A percentile compares a stretch with the other conserved stretches of the same genome.
phyloP scores from a whole-genome alignment of 2,329 filamentous ascomycete genomes.

The Diplodia intermedia region DNA sequence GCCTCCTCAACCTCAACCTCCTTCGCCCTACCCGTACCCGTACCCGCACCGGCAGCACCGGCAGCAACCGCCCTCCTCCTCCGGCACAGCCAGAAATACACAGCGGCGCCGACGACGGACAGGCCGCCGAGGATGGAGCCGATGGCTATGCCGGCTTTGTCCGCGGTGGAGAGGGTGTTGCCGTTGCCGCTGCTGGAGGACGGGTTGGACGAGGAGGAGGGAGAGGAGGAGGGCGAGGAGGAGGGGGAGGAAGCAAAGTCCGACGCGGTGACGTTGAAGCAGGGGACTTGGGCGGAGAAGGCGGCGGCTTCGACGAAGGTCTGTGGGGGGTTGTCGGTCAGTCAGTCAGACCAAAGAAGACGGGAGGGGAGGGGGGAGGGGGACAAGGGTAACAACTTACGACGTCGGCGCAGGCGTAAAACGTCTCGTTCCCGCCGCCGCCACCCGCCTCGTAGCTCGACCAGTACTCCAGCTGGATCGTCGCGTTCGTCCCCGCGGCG shows the following conservation, averaged over 20 bases:
- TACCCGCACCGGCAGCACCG: neutral
- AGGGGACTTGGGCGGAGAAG: conserved; percentile 53
- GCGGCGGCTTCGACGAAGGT: conserved; percentile 51
- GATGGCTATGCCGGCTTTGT: conserved; percentile 54
- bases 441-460: conserved; percentile 50
- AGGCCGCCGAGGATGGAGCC: conserved; percentile 42
- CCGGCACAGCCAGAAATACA: conserved; percentile 38
- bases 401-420: conserved; percentile 58
- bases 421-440: conserved; percentile 49
- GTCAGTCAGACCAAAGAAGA: neutral
- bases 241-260: conserved; percentile 41
- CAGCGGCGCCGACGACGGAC: conserved; percentile 37
- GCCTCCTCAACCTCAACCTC: conserved; percentile 20
- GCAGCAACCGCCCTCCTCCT: conserved; percentile 33
- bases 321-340: conserved; percentile 27
- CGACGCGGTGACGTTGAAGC: conserved; percentile 56
- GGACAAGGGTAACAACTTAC: conserved; percentile 1
- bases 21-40: neutral
- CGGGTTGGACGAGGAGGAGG: conserved; percentile 13
- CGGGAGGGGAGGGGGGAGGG: neutral
- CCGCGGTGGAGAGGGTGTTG: conserved; percentile 46
- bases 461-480: conserved; percentile 55
- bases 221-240: conserved; percentile 33
- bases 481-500: conserved; percentile 54
- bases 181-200: neutral